Evolutionary conservation across 257 asterid species (phyloP).

Genomic region (Mentha longifolia): DNA sequence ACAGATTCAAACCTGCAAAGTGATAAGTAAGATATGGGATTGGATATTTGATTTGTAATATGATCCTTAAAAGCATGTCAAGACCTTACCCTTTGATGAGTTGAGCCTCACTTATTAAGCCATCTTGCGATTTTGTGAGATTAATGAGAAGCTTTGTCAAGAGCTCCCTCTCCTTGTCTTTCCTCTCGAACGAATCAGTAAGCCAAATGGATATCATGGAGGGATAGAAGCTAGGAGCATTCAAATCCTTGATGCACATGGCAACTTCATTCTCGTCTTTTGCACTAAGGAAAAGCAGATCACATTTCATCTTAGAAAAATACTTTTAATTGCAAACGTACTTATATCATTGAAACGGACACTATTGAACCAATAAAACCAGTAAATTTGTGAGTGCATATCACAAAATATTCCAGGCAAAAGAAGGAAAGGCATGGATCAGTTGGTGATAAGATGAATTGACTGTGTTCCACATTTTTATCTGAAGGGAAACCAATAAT

Average conservation of each 20-base stretch:
- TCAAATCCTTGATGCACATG: conserved; percentile 77
- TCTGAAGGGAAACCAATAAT: background rate
- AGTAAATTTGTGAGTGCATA: background rate
- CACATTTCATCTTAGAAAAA: background rate
- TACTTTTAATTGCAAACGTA: background rate
- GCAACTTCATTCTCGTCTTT: conserved; percentile 84
- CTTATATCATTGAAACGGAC: background rate
- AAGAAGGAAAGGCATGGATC: background rate
- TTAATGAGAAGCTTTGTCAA: conserved; percentile 69
- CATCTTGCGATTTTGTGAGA: conserved; percentile 61
- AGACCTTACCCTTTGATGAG: conserved; percentile 70
- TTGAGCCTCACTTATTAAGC: conserved; percentile 61
- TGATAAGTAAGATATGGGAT: conserved; percentile 25
- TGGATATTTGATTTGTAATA: too few relatives aligned
- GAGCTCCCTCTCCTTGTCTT: conserved; percentile 79
- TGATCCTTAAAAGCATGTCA: conserved; percentile 9
- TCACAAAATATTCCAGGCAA: conserved; percentile 1
- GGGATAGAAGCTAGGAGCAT: conserved; percentile 74
- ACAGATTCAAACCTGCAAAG: conserved; percentile 66
- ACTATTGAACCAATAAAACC: background rate
- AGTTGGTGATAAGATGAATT: background rate
- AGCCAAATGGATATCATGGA: conserved; percentile 87
- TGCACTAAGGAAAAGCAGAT: conserved; percentile 54
- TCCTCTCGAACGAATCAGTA: conserved; percentile 85
- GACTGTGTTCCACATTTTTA: background rate